Evolutionary conservation across 441 rosid genomes (phyloP).

Genomic region (Jatropha podagrica): DNA sequence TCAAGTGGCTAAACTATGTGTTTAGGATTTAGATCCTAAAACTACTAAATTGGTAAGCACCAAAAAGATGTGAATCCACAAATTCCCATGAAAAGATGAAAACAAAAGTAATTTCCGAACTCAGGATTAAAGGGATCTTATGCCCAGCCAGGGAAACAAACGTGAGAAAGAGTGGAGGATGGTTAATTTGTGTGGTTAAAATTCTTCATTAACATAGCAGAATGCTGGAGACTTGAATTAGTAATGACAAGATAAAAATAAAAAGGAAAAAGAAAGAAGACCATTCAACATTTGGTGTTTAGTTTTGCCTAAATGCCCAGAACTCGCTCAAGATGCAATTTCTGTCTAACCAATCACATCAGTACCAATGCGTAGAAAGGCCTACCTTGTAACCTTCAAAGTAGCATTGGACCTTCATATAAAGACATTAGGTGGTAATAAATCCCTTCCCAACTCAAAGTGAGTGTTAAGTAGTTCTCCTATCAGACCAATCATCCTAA

Average conservation of each 20-base stretch:
- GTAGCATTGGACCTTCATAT: not conserved
- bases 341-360: not conserved
- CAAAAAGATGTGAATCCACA: not conserved
- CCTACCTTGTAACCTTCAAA: not conserved
- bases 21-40: not conserved
- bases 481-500: not conserved
- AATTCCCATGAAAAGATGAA: not conserved
- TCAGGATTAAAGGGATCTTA: not conserved
- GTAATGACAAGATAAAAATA: too few species aligned
- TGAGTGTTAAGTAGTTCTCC: not conserved
- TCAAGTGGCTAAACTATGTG: not conserved
- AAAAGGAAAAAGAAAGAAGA: not conserved
- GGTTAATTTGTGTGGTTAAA: not conserved
- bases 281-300: not conserved
- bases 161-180: not conserved
- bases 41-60: not conserved
- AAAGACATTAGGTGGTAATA: not conserved
- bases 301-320: not conserved
- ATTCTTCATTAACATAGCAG: not conserved
- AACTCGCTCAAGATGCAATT: not conserved
- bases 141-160: not conserved
- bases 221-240: too few species aligned
- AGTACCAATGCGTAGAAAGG: not conserved
- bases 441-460: not conserved
- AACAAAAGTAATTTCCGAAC: not conserved